phyloP scores from a whole-genome alignment of 176 grass and related monocot genomes.

The Bromus sterilis region DNA sequence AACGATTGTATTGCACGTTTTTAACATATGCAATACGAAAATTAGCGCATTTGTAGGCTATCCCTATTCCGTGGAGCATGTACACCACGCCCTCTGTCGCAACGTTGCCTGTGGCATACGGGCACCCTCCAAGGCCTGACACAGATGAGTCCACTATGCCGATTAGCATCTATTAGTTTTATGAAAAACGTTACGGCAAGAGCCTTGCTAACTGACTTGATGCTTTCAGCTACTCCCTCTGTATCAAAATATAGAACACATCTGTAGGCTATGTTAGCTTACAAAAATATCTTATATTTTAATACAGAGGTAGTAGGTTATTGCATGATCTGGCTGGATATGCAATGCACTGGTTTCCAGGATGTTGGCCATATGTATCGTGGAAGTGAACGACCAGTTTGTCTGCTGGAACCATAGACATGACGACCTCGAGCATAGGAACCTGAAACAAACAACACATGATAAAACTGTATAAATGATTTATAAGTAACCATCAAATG shows the following conservation, averaged over 20 bases:
- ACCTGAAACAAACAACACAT: constrained; percentile 32
- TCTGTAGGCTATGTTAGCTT: too few species aligned
- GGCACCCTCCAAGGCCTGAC: constrained; percentile 81
- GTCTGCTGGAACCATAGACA: constrained; percentile 61
- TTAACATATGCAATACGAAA: background rate
- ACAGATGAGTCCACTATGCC: constrained; percentile 68
- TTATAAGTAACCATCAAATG: background rate
- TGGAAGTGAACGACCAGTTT: constrained; percentile 90
- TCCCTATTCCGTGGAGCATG: constrained; percentile 88
- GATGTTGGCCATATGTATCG: constrained; percentile 87
- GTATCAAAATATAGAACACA: too few species aligned
- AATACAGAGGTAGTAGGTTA: too few species aligned
- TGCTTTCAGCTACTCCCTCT: background rate
- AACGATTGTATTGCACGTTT: constrained; percentile 14
- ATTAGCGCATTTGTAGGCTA: background rate
- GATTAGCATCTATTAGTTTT: constrained; percentile 59
- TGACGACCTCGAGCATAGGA: constrained; percentile 73
- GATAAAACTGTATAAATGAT: background rate
- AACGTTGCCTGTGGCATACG: constrained; percentile 80
- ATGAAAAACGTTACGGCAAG: background rate
- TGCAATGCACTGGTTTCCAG: constrained; percentile 26
- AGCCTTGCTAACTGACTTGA: background rate
- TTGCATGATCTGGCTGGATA: background rate
- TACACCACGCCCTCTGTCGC: constrained; percentile 82
- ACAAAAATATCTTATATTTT: too few species aligned